A percentile compares a stretch with the other conserved stretches of the same genome.
Conservation (phyloP, 768 basidiomycete genomes). For the Lentinula edodes region DNA sequence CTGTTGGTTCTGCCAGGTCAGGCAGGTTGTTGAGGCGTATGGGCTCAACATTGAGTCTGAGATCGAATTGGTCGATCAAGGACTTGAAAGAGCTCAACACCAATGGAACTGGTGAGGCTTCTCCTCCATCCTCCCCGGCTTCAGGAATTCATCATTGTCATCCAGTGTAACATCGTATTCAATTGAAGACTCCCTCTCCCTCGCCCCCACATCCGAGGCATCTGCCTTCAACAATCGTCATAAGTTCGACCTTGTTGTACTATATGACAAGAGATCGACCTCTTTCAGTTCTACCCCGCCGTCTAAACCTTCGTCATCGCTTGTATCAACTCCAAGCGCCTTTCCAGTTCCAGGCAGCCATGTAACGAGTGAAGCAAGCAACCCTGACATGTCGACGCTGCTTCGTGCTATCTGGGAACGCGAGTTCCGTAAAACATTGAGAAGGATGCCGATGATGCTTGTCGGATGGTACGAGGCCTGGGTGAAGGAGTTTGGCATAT, state of each 20-base stretch:
- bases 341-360: neutral
- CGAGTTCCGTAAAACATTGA: constrained; percentile 67
- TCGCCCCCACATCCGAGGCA: constrained; percentile 66
- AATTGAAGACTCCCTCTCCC: constrained; percentile 70
- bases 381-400: constrained; percentile 26
- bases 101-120: neutral
- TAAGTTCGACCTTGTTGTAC: constrained; percentile 81
- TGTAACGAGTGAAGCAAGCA: neutral
- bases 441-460: constrained; percentile 75
- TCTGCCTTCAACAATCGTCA: constrained; percentile 79
- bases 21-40: neutral
- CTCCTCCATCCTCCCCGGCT: neutral
- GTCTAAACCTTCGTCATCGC: constrained; percentile 35
- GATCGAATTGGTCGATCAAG: neutral
- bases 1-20: neutral
- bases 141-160: constrained; percentile 3
- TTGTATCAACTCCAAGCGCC: neutral
- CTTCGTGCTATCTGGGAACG: constrained; percentile 66
- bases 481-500: constrained; percentile 52
- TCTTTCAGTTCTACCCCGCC: constrained; percentile 41
- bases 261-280: constrained; percentile 71
- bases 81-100: neutral
- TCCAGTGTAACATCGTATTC: constrained; percentile 56
- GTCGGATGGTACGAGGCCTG: constrained; percentile 83
- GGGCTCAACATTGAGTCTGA: neutral